Base-by-base conservation (phyloP, 1,139 yeast species). In the Yamadazyma pseudoaaseri region DNA sequence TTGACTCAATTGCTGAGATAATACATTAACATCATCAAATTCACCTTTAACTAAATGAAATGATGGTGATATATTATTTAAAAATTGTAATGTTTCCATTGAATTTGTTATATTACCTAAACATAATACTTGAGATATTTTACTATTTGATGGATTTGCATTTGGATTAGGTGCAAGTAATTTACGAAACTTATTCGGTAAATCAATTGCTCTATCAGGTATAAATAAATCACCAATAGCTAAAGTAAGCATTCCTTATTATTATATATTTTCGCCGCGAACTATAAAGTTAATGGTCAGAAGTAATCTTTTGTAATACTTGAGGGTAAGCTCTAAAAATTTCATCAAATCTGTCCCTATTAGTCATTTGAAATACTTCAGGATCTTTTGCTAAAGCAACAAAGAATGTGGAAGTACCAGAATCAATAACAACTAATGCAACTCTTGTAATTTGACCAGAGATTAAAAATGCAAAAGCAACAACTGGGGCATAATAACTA, bases 141-240 rank as follows among this genome's bases (percentile, higher is more conserved):
- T 87, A 31, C 82, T 86, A 18, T 70, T 69, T 33, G 65, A 44
- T 3, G 74, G 75, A n/a, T 48, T 43, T 8, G 60, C 39, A 17
- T 52, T 47, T 3, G 71, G 67, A 38, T 58, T 59, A 25, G 97
- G 63, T 56, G 79, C 56, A 20, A 92, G 65, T 30, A 92, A 73
- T 52, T 84, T 85, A 39, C 69, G 70, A 59, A 89, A 86, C 70
- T 83, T 72, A 3, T 49, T 42, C 0, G 81, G 80, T 2, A 75
- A 49, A 30, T 58, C 90, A 25, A 76, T 69, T 10, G 94, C 83
- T 46, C 97, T 66, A 42, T 87, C 92, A 1, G 98, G 97, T 20
- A 92, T 82, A 56, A 81, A 87, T 10, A 92, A 69, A 54, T 92
- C 97, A 7, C 96, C 96, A 45, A 90, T 77, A 6, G 95, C 94